A percentile compares a stretch with the other conserved stretches of the same genome.
phyloP scores from a whole-genome alignment of 768 basidiomycete genomes.

The Hericium coralloides region DNA sequence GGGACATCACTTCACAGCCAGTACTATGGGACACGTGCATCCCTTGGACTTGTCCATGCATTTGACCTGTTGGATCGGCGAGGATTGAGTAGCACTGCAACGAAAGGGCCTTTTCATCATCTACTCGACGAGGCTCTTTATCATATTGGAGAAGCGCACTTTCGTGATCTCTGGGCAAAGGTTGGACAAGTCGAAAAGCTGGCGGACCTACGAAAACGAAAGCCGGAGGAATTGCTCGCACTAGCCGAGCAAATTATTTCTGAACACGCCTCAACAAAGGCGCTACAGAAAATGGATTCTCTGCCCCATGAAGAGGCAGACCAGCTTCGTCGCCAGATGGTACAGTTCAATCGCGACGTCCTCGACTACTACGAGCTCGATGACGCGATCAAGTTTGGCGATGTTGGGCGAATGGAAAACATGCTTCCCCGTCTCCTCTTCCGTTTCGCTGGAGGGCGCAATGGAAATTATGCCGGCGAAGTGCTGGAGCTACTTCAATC shows the following conservation, averaged over 20 bases:
- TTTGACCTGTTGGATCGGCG: slow-evolving; percentile 9
- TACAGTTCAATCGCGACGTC: slow-evolving; percentile 8
- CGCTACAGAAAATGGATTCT: background rate
- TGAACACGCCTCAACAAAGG: background rate
- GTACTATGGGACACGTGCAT: background rate
- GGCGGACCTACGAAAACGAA: background rate
- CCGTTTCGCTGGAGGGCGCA: slow-evolving; percentile 26
- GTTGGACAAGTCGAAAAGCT: background rate
- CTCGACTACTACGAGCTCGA: slow-evolving; percentile 7
- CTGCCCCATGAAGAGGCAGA: too few relatives aligned
- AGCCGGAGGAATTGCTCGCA: background rate
- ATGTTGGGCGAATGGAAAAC: slow-evolving; percentile 28
- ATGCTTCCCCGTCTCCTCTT: slow-evolving; percentile 24
- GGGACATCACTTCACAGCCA: background rate
- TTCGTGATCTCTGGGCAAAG: slow-evolving; percentile 3
- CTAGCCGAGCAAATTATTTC: background rate
- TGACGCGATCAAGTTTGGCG: slow-evolving; percentile 12
- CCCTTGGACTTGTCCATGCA: background rate
- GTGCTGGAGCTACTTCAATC: slow-evolving; percentile 27
- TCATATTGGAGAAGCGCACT: slow-evolving; percentile 4
- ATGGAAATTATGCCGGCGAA: slow-evolving; percentile 26
- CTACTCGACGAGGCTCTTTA: slow-evolving; percentile 6
- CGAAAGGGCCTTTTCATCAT: slow-evolving; percentile 6
- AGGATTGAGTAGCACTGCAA: slow-evolving; percentile 1
- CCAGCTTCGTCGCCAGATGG: slow-evolving; percentile 3